phyloP scores from a whole-genome alignment of 164 flowering plant genomes.

The Dillenia turbinata region DNA sequence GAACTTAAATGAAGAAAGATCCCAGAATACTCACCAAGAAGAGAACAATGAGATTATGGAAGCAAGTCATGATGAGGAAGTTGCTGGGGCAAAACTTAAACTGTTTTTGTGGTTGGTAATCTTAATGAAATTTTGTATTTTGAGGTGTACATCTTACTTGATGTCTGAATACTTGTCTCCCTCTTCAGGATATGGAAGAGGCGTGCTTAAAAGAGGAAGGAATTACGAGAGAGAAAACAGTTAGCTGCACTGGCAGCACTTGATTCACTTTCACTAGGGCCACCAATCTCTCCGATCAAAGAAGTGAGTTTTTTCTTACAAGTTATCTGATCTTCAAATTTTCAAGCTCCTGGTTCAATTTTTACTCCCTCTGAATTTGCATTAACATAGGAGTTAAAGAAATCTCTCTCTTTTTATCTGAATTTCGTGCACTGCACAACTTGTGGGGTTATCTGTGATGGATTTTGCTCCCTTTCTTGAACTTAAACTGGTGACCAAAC shows the following conservation, averaged over 20 bases:
- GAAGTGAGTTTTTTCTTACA: conserved; percentile 34
- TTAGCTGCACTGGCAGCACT: conserved; percentile 72
- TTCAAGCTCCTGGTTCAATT: too few relatives aligned
- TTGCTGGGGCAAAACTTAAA: conserved; percentile 64
- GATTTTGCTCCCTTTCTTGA: too few relatives aligned
- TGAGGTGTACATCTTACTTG: background rate
- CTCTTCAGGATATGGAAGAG: conserved; percentile 80
- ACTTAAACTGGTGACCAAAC: too few relatives aligned
- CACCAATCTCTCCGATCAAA: conserved; percentile 42
- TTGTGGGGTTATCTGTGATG: too few relatives aligned
- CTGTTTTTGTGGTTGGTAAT: conserved; percentile 65
- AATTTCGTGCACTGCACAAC: too few relatives aligned
- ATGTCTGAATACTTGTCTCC: conserved; percentile 4
- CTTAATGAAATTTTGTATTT: conserved; percentile 1
- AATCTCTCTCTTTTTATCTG: background rate
- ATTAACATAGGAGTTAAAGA: too few relatives aligned
- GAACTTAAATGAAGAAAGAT: conserved; percentile 25
- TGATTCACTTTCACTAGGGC: conserved; percentile 67
- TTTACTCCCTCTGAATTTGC: too few relatives aligned
- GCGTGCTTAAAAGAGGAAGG: conserved; percentile 41
- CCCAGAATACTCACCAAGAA: conserved; percentile 18
- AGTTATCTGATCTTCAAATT: too few relatives aligned
- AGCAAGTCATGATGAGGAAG: conserved; percentile 47
- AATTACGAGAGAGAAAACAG: conserved; percentile 56
- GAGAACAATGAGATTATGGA: conserved; percentile 21